phyloP scores from a whole-genome alignment of 305 asterid species.

The Solanum chacoense region DNA sequence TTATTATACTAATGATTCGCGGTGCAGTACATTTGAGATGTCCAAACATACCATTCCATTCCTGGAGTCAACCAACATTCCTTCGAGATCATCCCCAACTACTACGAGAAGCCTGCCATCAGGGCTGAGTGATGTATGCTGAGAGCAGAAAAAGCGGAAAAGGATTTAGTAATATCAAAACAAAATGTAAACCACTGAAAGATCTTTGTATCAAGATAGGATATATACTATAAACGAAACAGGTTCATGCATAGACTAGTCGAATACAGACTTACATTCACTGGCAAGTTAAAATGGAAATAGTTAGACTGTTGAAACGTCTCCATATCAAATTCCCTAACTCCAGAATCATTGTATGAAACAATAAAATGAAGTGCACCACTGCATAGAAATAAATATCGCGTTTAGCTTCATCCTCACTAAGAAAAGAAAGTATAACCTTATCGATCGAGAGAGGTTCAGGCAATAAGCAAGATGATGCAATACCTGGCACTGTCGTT shows the following conservation, averaged over 20 bases:
- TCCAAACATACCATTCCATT: neutral
- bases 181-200: neutral
- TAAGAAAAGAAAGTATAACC: neutral
- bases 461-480: neutral
- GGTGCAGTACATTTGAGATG: neutral
- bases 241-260: neutral
- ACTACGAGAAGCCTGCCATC: slow-evolving; percentile 62
- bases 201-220: neutral
- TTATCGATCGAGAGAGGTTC: neutral
- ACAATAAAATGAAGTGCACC: slow-evolving; percentile 84
- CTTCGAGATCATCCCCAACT: slow-evolving; percentile 73
- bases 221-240: neutral
- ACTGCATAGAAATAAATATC: slow-evolving; percentile 17
- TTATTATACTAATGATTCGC: neutral
- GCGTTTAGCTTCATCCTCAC: neutral
- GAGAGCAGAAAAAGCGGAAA: neutral
- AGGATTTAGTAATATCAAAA: neutral
- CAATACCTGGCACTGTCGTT: slow-evolving; percentile 50
- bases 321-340: slow-evolving; percentile 83
- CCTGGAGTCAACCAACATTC: slow-evolving; percentile 20
- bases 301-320: slow-evolving; percentile 58
- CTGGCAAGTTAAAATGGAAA: slow-evolving; percentile 72
- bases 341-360: slow-evolving; percentile 80
- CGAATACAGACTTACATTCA: slow-evolving; percentile 44
- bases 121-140: slow-evolving; percentile 60